Base-by-base conservation (phyloP, 1,284 basidiomycete species). In the Singerocomus rubriflavus region DNA sequence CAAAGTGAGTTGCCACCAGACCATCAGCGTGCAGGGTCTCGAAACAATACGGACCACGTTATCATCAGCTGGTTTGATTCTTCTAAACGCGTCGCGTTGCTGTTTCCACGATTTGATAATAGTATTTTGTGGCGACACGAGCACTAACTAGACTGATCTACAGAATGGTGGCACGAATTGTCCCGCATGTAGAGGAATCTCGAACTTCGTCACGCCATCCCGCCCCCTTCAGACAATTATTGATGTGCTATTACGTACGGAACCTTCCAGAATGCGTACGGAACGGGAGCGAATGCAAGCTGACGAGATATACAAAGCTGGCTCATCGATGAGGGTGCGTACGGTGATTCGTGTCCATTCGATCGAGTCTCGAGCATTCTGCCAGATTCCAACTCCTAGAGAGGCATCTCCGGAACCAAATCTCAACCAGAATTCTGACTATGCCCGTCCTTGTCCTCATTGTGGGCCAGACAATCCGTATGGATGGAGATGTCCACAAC, bases 141-240 rank as follows among this genome's bases (percentile, higher is more conserved):
- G n/a, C 29, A 6, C 53, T 64, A n/a, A 64, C 51, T 13, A 34
- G 37, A 14, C 30, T 44, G 44, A 44, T 54, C 46, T 39, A 21
- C 58, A 91, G 88, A 90, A 90, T 59, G 85, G 87, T 29, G 88
- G 88, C 39, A 84, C 85, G 13, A 86, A 81, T 59, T 91, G 88
- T 62, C 88, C 88, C 25, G 82, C 84, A 11, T 91, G 88, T 62
- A 80, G 88, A 46, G 77, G 80, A 17, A 57, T 74, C 21, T 84
- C 88, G n/a, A 81, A 75, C 13, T 72, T 76, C 26, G 86, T 87
- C 30, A 76, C 77, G 3, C 84, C 84, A 16, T 89, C 84, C 49
- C 79, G 88, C 31, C 75, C 81, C 4, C 68, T 91, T 13, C 85
- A 91, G 64, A 71, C 78, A 31, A 77, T 89, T 58, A 70, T 89